Evolutionary conservation across 768 basidiomycete species (phyloP).

Genomic region (Kwoniella mangroviensis): DNA sequence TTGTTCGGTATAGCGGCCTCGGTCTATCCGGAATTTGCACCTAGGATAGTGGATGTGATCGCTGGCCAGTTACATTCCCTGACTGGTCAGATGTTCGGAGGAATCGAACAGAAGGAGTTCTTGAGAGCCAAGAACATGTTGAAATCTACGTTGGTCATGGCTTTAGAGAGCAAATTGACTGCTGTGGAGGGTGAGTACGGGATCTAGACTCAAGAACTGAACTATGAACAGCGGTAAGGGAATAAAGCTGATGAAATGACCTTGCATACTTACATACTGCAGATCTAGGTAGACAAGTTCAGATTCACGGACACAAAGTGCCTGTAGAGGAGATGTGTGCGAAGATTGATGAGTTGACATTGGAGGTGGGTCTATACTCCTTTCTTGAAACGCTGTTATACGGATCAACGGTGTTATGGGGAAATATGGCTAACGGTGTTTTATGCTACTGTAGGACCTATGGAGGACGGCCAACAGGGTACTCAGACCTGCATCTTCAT

Average conservation of each 20-base stretch:
- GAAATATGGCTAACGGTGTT: not conserved
- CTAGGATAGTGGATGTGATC: constrained; percentile 77
- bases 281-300: constrained; percentile 85
- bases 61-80: constrained; percentile 84
- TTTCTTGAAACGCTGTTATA: not conserved
- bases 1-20: constrained; percentile 90
- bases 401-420: too few species aligned
- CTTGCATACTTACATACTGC: constrained; percentile 63
- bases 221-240: not conserved
- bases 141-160: constrained; percentile 91
- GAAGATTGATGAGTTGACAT: constrained; percentile 76
- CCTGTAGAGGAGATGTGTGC: constrained; percentile 88
- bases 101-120: constrained; percentile 66
- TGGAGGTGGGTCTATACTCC: constrained; percentile 54
- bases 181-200: constrained; percentile 60
- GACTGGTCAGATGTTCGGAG: constrained; percentile 62
- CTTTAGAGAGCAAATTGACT: constrained; percentile 73
- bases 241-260: not conserved
- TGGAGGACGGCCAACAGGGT: constrained; percentile 75
- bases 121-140: constrained; percentile 92
- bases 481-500: constrained; percentile 59
- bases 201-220: not conserved
- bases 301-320: constrained; percentile 84
- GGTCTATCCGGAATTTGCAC: constrained; percentile 68
- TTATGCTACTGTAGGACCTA: constrained; percentile 62